These are phyloP conservation scores for Sugiyamaella pinicola DNA, from an alignment of 1,139 yeast species.

Conservation along the genomic window DNA sequence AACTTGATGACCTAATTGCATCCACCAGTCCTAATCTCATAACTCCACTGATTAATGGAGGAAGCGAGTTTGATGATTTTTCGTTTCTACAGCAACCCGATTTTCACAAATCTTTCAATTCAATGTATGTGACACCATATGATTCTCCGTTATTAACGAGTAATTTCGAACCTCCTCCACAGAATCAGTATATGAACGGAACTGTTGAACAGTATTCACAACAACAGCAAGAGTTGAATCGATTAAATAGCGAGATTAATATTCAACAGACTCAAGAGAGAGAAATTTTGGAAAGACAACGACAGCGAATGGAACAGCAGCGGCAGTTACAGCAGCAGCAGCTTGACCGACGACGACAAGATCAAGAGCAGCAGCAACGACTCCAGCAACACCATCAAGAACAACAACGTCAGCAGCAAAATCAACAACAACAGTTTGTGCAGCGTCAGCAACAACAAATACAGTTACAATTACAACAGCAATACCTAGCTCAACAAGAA, in stretches of 20 bases:
- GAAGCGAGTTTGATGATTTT: conserved; percentile 11
- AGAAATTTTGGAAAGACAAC: not conserved
- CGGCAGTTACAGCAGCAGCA: conserved; percentile 16
- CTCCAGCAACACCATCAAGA: not conserved
- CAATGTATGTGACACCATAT: conserved; percentile 13
- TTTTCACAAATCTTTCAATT: conserved; percentile 1
- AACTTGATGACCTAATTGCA: not conserved
- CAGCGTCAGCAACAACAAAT: not conserved
- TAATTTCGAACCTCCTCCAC: not conserved
- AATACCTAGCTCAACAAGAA: conserved; percentile 14
- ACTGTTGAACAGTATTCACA: not conserved
- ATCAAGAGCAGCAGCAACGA: conserved; percentile 13
- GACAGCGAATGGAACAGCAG: not conserved
- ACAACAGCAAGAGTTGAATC: not conserved
- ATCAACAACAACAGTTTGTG: conserved; percentile 9
- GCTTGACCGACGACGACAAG: conserved; percentile 7
- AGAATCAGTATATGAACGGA: not conserved
- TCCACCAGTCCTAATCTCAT: not conserved
- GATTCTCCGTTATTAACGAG: conserved; percentile 11
- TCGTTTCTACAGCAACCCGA: conserved; percentile 12
- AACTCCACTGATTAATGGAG: conserved; percentile 7
- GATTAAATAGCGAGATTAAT: not conserved
- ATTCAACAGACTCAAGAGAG: not conserved
- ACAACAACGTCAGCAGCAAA: conserved; percentile 12
- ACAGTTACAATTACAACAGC: conserved; percentile 17